Evolutionary conservation across 2,329 filamentous ascomycete species (phyloP), one percentile per base, ranked within the genome.

Genomic region (Hymenoscyphus albidus): DNA sequence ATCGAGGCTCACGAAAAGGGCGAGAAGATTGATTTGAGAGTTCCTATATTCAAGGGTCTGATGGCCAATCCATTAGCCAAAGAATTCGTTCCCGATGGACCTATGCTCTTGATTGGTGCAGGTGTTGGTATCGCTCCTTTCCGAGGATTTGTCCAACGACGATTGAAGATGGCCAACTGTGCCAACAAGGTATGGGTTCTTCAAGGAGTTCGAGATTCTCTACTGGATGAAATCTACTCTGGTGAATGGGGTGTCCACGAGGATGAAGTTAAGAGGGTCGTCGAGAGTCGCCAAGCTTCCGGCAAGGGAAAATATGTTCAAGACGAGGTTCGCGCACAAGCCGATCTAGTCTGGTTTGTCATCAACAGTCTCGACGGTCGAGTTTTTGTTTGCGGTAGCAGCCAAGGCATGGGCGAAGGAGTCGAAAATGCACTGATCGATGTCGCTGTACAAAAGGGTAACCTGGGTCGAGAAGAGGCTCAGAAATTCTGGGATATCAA

Each of bases 111-210:
- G 58, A 97, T 99, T 71, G 95, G 95, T 39, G 95, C 95, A 4
- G 95, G 95, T 63, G 95, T 99, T 27, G 95, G 95, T 69, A 94
- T 99, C 77, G 95, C 95, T 12, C 95, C 95, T 0, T 99, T 99
- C 88, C 88, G 95, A 59, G 95, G 95, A 64, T 99, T 99, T 77
- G 96, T 99, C 56, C 91, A 98, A 79, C 92, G 96, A 65, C 86
- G 93, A 13, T 83, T 97, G 64, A 94, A 94, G 83, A 95, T 93
- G 67, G 93, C 93, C 74, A 97, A 96, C 79, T 97, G 93, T 75
- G 93, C 92, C 68, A 97, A 97, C 82, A 97, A 97, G 80, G 94
- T 97, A 72, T 97, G 93, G 93, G 91, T 97, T 57, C 85, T 97
- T 56, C 93, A 97, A 79, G 93, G 93, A 48, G 88, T 97, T 57